Conservation (phyloP, 306 rosid species). For the Quercus parvula region DNA sequence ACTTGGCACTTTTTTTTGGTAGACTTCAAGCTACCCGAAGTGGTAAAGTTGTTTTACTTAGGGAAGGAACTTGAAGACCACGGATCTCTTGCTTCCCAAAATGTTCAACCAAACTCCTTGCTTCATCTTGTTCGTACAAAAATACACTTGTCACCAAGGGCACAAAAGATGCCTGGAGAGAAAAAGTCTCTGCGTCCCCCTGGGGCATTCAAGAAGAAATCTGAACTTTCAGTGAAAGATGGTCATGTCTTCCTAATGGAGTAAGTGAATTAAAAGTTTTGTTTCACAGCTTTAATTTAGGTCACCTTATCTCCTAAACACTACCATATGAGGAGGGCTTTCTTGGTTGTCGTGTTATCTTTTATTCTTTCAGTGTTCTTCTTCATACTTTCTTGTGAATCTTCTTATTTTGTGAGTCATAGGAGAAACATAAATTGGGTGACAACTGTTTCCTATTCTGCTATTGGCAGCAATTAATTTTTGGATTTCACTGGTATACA, state of each 20-base stretch:
- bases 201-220: slow-evolving; percentile 97
- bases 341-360: not conserved
- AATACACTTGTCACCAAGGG: slow-evolving; percentile 69
- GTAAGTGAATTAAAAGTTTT: slow-evolving; percentile 51
- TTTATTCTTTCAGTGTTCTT: not conserved
- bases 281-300: not conserved
- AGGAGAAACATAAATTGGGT: not conserved
- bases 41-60: slow-evolving; percentile 64
- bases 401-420: not conserved
- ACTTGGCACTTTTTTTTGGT: slow-evolving; percentile 17
- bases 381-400: not conserved
- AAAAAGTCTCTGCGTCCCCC: slow-evolving; percentile 89
- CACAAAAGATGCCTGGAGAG: slow-evolving; percentile 87
- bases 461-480: not conserved
- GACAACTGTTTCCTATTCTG: not conserved
- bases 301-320: not conserved
- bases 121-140: slow-evolving; percentile 93
- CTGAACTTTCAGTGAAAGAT: slow-evolving; percentile 93
- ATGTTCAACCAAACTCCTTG: slow-evolving; percentile 85
- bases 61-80: slow-evolving; percentile 83
- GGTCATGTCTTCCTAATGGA: slow-evolving; percentile 93
- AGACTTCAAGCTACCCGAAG: slow-evolving; percentile 84
- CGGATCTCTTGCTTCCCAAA: slow-evolving; percentile 71
- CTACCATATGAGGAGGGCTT: not conserved
- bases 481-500: not conserved